Evolutionary conservation across 768 basidiomycete genomes (phyloP).

Genomic region (Cubamyces lactineus): DNA sequence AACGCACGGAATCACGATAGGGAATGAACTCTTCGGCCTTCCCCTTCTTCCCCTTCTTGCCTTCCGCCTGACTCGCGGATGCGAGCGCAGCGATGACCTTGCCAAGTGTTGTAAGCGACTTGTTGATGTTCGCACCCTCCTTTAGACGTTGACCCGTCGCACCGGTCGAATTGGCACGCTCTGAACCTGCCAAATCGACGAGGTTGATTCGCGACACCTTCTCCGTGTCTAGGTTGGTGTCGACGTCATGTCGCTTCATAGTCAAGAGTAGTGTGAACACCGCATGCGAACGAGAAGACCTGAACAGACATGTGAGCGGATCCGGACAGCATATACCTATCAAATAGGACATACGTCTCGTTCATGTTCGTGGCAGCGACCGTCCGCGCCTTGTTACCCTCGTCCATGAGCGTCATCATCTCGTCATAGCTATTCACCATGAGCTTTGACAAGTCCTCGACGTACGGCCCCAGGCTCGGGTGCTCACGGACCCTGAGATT

Average conservation of each 20-base stretch:
- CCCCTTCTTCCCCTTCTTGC: constrained; percentile 77
- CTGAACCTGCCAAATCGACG: constrained; percentile 96
- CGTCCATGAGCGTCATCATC: constrained; percentile 99
- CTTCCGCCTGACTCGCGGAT: constrained; percentile 57
- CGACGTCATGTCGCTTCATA: constrained; percentile 85
- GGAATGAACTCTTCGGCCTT: constrained; percentile 93
- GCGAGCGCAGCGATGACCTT: constrained; percentile 94
- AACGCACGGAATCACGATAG: constrained; percentile 91
- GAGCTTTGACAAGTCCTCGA: constrained; percentile 94
- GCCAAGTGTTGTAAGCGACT: constrained; percentile 95
- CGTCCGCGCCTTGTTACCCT: constrained; percentile 97
- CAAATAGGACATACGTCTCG: constrained; percentile 73
- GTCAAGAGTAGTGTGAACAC: constrained; percentile 96
- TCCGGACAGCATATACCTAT: no score
- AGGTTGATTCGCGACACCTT: constrained; percentile 98
- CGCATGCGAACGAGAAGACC: constrained; percentile 95
- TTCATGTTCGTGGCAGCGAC: constrained; percentile 99
- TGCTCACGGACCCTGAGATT: constrained; percentile 98
- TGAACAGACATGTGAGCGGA: constrained; percentile 33
- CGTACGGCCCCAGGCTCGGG: constrained; percentile 95
- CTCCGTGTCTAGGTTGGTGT: constrained; percentile 90
- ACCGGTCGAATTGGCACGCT: constrained; percentile 96
- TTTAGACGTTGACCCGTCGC: constrained; percentile 96
- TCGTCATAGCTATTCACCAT: constrained; percentile 90
- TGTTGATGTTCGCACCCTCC: constrained; percentile 99